Conservation (phyloP, 164 flowering plant species). For the Vitis cinerea region DNA sequence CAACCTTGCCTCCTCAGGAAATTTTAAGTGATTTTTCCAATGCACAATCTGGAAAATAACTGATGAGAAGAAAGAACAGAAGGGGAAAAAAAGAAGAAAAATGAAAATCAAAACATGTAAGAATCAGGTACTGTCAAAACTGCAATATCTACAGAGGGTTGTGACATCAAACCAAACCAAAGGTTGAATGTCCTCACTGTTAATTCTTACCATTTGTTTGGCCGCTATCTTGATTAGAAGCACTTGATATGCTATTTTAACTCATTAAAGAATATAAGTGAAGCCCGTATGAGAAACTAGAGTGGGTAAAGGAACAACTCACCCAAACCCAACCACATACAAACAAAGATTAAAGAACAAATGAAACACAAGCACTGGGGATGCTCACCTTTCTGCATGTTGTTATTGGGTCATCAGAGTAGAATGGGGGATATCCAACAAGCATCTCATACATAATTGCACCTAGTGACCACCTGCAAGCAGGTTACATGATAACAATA, state of each 20-base stretch:
- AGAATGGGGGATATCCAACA: conserved; percentile 77
- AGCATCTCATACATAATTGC: conserved; percentile 83
- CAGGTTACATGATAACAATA: conserved; percentile 2
- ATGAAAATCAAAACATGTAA: too few relatives aligned
- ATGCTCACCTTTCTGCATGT: conserved; percentile 67
- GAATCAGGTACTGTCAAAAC: too few relatives aligned
- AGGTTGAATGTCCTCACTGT: too few relatives aligned
- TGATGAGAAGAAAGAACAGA: not conserved
- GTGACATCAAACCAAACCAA: too few relatives aligned
- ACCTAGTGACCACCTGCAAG: conserved; percentile 77
- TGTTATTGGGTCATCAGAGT: conserved; percentile 64
- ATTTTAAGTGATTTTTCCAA: conserved; percentile 84
- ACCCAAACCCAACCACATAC: not conserved
- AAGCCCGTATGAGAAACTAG: too few relatives aligned
- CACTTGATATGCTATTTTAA: too few relatives aligned
- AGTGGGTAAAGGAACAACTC: too few relatives aligned
- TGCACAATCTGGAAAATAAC: conserved; percentile 70
- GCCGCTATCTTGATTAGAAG: too few relatives aligned
- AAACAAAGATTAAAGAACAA: not conserved
- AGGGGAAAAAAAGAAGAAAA: not conserved
- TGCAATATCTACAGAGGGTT: too few relatives aligned
- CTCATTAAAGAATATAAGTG: too few relatives aligned
- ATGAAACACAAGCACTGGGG: not conserved
- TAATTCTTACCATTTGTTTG: too few relatives aligned
- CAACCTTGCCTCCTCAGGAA: conserved; percentile 83